Base-by-base conservation (phyloP, 495 filamentous ascomycete genomes). In the Lepraria neglecta region DNA sequence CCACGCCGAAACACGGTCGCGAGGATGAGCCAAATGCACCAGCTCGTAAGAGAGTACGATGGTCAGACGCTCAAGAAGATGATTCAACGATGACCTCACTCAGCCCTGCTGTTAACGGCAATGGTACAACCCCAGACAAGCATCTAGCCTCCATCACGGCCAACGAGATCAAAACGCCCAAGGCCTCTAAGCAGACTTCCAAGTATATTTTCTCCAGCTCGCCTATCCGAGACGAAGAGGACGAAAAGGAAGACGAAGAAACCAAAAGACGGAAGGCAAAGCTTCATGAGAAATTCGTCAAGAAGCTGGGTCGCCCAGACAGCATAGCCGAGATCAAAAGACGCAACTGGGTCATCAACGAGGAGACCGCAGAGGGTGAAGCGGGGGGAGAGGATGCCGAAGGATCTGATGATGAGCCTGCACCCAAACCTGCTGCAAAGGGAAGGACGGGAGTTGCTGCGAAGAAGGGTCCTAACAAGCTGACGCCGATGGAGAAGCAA, bases 401-500 rank as follows among this genome's bases (percentile, higher is more conserved):
- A 24, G 84, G 87, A 6, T 78, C 80, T 31, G 76, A 79, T 17
- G 80, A 79, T n/a, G 82, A 82, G 42, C 71, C 72, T 4, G 61
- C 71, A 24, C 65, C 68, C 43, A 78, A 76, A 54, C 71, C 73
- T n/a, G 69, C 69, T 12, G 65, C 73, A 6, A 78, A 74, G 60
- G 82, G 81, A 44, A 90, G 82, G 68, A 89, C 85, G 67, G 85
- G 85, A 1, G 74, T 67, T 28, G 69, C 69, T 11, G 70, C 74
- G 31, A 71, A 92, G 77, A 89, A 84, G 31, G 79, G 81, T 30
- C 78, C 71, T 6, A 72, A 69, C 59, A 97, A 97, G 68, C 82
- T 99, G 52, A 99, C 95, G 6, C 94, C 94, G 0, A 85, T 99
- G 86, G 94, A 96, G 70, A 84, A 87, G 52, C 94, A 97, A 65